These are phyloP conservation scores for Auricularia auricula-judae DNA, from an alignment of 768 basidiomycete genomes.

Conservation along the genomic window DNA sequence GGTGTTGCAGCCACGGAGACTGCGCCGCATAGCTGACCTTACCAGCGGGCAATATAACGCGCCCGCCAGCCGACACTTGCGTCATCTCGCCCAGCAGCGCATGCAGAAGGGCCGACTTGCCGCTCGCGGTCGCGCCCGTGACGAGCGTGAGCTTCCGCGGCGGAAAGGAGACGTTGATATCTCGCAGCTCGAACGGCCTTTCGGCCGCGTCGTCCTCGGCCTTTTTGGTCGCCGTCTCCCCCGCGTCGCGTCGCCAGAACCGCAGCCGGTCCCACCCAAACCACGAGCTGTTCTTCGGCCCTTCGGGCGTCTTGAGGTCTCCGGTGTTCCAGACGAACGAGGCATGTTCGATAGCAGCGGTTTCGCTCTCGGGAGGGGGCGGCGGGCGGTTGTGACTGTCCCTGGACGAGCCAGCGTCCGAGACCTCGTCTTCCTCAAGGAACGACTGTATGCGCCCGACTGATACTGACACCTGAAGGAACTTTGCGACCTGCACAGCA, in stretches of 20 bases:
- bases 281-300: background rate
- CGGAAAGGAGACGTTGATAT: constrained; percentile 62
- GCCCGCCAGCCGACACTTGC: constrained; percentile 8
- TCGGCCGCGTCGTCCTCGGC: constrained; percentile 15
- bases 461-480: constrained; percentile 18
- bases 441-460: constrained; percentile 27
- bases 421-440: constrained; percentile 27
- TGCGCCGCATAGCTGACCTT: constrained; percentile 49
- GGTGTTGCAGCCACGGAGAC: constrained; percentile 57
- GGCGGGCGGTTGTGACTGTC: constrained; percentile 12
- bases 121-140: constrained; percentile 37
- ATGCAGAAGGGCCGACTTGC: constrained; percentile 14
- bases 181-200: constrained; percentile 46
- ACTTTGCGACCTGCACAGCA: background rate
- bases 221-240: constrained; percentile 12
- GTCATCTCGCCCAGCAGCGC: constrained; percentile 20
- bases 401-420: constrained; percentile 19
- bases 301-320: constrained; percentile 5
- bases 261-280: constrained; percentile 4
- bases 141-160: constrained; percentile 59
- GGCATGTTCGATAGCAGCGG: constrained; percentile 23
- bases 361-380: constrained; percentile 5
- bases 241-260: constrained; percentile 4
- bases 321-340: constrained; percentile 18
- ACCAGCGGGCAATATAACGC: constrained; percentile 21